Evolutionary conservation across 2,329 filamentous ascomycete species (phyloP), one percentile per base, ranked within the genome.

Genomic region (Alternaria dauci): DNA sequence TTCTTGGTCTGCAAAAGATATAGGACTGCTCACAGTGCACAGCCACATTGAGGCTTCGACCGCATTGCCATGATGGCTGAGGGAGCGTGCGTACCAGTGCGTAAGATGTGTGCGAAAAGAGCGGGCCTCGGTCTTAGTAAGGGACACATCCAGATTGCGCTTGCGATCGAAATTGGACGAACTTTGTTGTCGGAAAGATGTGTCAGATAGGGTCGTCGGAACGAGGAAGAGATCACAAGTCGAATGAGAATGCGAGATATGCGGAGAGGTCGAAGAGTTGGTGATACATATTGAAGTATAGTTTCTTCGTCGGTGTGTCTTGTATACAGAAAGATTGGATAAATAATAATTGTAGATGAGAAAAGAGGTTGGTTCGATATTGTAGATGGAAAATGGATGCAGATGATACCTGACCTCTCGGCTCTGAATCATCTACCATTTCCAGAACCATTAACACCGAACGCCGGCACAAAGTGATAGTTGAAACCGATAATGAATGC

Each of bases 161-260:
- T 11, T 64, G 58, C 32, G 55, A 59, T 41, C 44, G 16, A 7
- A n/a, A 43, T 18, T 59, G 55, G 62, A 56, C 41, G 8, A 62
- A 58, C 39, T 59, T 56, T 28, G 55, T 23, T 62, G 62, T 38
- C 60, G 55, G 1, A 55, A 63, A 25, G 36, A 36, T 1, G 47
- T 50, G 43, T 28, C 60, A 16, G 28, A 8, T 2, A 41, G 18
- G 23, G 38, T 55, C 25, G 47, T 42, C 8, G 16, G n/a, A 9
- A 43, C 42, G 44, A 57, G 4, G 57, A 36, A 57, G 57, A 9
- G 47, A 11, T 50, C 20, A 30, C 46, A 30, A 12, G 41, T 39
- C 32, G 52, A 54, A 16, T 42, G 53, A 18, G 4, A 23, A 23
- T 23, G 20, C 20, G 20, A 4, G 20, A 23, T 23, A 23, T 30